A percentile compares a stretch with the other conserved stretches of the same genome.
These are phyloP conservation scores for Sugiyamaella marilandica DNA, from an alignment of 805 yeast genomes.

Conservation along the genomic window DNA sequence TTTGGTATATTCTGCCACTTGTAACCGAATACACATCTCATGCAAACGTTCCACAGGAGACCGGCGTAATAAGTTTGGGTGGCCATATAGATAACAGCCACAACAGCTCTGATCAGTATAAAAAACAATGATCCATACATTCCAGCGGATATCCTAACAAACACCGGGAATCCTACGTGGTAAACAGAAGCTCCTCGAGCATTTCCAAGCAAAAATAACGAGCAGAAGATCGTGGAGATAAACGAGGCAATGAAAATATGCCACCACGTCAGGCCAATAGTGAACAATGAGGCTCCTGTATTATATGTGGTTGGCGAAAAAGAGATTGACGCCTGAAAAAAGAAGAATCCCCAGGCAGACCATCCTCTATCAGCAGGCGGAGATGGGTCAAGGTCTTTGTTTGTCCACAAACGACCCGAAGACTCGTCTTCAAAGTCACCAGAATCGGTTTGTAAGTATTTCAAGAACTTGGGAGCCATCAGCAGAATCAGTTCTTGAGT, in stretches of 20 bases:
- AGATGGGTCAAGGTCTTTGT: conserved; percentile 16
- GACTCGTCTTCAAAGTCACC: not conserved
- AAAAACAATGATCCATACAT: conserved; percentile 16
- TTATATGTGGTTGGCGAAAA: conserved; percentile 40
- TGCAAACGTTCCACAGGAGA: conserved; percentile 23
- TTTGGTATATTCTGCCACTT: conserved; percentile 34
- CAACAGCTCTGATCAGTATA: conserved; percentile 17
- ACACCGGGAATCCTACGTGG: conserved; percentile 11
- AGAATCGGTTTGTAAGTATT: not conserved
- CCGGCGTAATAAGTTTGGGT: conserved; percentile 41
- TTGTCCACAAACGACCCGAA: conserved; percentile 5
- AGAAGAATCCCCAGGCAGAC: conserved; percentile 34
- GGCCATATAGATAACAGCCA: conserved; percentile 35
- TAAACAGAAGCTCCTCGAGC: conserved; percentile 13
- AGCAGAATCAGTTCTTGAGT: too few species aligned
- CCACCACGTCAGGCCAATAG: conserved; percentile 16
- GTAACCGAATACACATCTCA: not conserved
- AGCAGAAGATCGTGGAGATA: conserved; percentile 33
- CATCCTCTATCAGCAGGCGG: conserved; percentile 15
- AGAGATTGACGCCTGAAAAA: conserved; percentile 17
- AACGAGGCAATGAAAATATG: conserved; percentile 40
- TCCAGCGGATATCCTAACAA: conserved; percentile 14
- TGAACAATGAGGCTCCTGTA: conserved; percentile 37
- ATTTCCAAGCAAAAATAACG: conserved; percentile 36
- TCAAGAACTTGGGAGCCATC: not conserved